Base-by-base conservation (phyloP, 179 eudicot species). In the Camellia oleifera region DNA sequence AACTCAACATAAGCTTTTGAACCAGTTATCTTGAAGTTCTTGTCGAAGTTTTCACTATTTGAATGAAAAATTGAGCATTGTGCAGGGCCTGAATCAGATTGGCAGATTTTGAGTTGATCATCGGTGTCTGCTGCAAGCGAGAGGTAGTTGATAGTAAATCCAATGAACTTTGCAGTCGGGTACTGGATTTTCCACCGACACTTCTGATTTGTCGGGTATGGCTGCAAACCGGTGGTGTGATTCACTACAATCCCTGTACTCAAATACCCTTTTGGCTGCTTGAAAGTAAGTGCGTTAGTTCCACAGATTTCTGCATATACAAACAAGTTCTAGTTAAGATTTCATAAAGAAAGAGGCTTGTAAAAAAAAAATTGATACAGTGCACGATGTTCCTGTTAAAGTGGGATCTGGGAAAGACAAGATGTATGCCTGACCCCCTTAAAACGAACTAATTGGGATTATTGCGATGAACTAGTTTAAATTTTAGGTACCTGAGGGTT, bases 121-220 rank as follows among this genome's bases (percentile, higher is more conserved):
- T 23, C 5, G 9, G 42, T 23, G 13, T 65, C 44, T 65, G 13
- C 45, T 65, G 69, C 69, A 20, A 65, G 13, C 4, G 69, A 65
- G 14, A 65, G 10, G 69, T 20, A 65, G 69, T 65, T 65, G 44
- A 65, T 9, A 4, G 69, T 65, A 23, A 65, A 65, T 20, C 69
- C 26, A 32, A 65, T 65, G 69, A 65, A 65, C 69, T 65, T 65
- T 65, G 69, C 15, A 23, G 13, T 23, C 5, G 15, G 69, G 44
- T 65, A 65, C 45, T 26, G 69, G 44, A 65, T 65, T 26, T 65
- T 26, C 69, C 69, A 65, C 69, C 11, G 3, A 13, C 69, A 65
- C 11, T 65, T 65, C 69, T 65, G 69, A 23, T 65, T 65, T 65
- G 69, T 45, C 4, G 69, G 44, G 26, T 65, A 65, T 65, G 69